These are phyloP conservation scores for Neopestalotiopsis clavispora DNA, from an alignment of 2,329 filamentous ascomycete genomes.

Conservation along the genomic window DNA sequence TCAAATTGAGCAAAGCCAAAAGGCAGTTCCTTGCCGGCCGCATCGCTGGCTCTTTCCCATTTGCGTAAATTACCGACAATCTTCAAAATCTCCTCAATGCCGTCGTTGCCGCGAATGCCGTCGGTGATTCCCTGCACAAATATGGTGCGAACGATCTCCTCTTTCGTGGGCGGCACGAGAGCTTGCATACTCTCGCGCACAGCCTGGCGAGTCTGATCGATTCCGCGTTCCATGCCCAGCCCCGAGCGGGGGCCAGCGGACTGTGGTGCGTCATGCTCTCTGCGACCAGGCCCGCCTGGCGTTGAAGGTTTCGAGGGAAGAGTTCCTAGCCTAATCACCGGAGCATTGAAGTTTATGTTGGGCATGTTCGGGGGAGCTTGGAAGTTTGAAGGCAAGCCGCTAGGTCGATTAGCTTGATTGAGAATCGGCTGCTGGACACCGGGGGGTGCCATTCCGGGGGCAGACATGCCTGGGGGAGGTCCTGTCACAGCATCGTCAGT, in stretches of 20 bases:
- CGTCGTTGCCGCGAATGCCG: slow-evolving; percentile 76
- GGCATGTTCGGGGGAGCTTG: slow-evolving; percentile 90
- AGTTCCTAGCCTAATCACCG: slow-evolving; percentile 91
- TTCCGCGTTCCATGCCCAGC: slow-evolving; percentile 66
- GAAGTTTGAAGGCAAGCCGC: slow-evolving; percentile 80
- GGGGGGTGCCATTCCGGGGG: slow-evolving; percentile 79
- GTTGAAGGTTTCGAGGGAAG: slow-evolving; percentile 66
- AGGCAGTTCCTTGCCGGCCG: slow-evolving; percentile 70
- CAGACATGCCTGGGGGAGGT: slow-evolving; percentile 80
- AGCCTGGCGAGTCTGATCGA: slow-evolving; percentile 70
- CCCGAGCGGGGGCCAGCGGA: slow-evolving; percentile 49
- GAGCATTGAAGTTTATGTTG: slow-evolving; percentile 97
- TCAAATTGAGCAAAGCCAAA: slow-evolving; percentile 98
- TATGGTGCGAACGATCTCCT: slow-evolving; percentile 90
- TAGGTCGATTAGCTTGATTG: slow-evolving; percentile 79
- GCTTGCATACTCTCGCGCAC: slow-evolving; percentile 72
- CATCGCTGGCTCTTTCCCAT: slow-evolving; percentile 81
- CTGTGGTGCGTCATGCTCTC: slow-evolving; percentile 47
- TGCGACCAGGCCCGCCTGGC: slow-evolving; percentile 45
- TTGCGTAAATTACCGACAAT: slow-evolving; percentile 80
- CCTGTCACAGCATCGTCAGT: slow-evolving; percentile 46
- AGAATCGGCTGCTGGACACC: slow-evolving; percentile 77
- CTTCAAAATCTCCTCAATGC: slow-evolving; percentile 77
- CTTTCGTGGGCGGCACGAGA: slow-evolving; percentile 80
- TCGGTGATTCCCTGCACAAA: slow-evolving; percentile 88